Conservation (phyloP, 495 filamentous ascomycete genomes). For the Apiosordaria backusii region DNA sequence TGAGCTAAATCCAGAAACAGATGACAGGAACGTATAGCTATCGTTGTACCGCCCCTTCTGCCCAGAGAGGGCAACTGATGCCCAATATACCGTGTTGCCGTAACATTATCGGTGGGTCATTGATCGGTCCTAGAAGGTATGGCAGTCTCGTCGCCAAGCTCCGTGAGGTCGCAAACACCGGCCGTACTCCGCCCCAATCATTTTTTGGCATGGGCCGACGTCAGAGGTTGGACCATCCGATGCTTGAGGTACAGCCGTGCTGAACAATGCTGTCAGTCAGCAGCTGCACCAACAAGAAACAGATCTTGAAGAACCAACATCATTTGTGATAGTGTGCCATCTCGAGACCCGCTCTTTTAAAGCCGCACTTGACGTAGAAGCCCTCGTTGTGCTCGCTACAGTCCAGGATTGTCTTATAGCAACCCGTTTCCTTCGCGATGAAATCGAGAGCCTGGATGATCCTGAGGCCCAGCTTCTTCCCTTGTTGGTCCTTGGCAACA, state of each 20-base stretch:
- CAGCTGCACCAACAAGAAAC: not conserved
- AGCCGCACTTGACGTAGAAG: constrained; percentile 98
- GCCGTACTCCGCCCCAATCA: not conserved
- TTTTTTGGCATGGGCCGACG: not conserved
- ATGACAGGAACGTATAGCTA: not conserved
- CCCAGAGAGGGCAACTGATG: not conserved
- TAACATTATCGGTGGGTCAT: not conserved
- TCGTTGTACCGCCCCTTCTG: not conserved
- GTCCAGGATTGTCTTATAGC: constrained; percentile 77
- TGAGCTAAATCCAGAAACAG: not conserved
- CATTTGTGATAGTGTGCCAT: constrained; percentile 92
- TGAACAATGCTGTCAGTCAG: not conserved
- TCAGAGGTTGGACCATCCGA: constrained; percentile 31
- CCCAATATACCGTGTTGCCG: not conserved
- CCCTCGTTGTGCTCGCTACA: constrained; percentile 78
- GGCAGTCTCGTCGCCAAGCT: not conserved
- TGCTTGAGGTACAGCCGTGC: constrained; percentile 33
- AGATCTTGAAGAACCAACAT: not conserved
- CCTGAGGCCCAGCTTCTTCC: constrained; percentile 88
- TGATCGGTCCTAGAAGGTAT: not conserved
- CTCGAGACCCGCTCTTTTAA: constrained; percentile 86
- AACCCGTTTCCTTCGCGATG: constrained; percentile 78
- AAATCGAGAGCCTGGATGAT: constrained; percentile 93
- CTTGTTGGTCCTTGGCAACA: constrained; percentile 88
- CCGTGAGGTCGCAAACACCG: not conserved